These are phyloP conservation scores for Tolypocladium nubicola DNA, from an alignment of 2,329 filamentous ascomycete species.

Conservation along the genomic window DNA sequence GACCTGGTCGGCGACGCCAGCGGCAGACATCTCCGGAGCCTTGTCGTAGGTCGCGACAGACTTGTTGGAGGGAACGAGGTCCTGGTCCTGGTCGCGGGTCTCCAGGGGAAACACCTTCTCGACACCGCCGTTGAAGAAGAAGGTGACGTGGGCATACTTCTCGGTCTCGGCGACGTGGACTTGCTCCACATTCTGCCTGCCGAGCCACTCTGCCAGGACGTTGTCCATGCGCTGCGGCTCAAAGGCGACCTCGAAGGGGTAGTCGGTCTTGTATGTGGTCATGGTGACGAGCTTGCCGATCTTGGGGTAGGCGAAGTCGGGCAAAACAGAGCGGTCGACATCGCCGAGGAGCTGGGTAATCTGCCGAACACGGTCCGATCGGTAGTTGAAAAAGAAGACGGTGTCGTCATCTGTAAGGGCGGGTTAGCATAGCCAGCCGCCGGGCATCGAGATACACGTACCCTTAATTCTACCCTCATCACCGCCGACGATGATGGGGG, in stretches of 20 bases:
- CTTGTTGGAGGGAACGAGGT: conserved; percentile 80
- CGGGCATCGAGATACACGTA: conserved; percentile 22
- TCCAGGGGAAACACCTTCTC: conserved; percentile 94
- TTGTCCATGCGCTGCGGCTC: conserved; percentile 93
- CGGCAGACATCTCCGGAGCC: conserved; percentile 92
- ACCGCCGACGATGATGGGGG: conserved; percentile 90
- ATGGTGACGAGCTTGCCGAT: conserved; percentile 81
- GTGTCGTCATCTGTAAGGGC: conserved; percentile 64
- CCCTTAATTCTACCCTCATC: conserved; percentile 77
- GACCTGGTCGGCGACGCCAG: conserved; percentile 80
- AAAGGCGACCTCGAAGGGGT: conserved; percentile 86
- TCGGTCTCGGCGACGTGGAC: conserved; percentile 97
- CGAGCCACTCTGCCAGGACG: conserved; percentile 94
- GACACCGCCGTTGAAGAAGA: conserved; percentile 99
- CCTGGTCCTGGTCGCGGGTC: conserved; percentile 71
- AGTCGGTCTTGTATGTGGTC: conserved; percentile 97
- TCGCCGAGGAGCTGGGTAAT: conserved; percentile 89
- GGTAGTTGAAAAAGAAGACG: conserved; percentile 99
- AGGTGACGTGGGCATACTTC: conserved; percentile 98
- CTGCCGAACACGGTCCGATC: conserved; percentile 92
- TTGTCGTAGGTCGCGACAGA: conserved; percentile 86
- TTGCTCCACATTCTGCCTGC: conserved; percentile 81
- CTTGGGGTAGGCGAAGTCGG: conserved; percentile 90
- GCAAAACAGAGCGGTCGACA: conserved; percentile 80
- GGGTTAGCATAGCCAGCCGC: conserved; percentile 3